Conservation (phyloP, 768 basidiomycete species). For the Exidia glandulosa region DNA sequence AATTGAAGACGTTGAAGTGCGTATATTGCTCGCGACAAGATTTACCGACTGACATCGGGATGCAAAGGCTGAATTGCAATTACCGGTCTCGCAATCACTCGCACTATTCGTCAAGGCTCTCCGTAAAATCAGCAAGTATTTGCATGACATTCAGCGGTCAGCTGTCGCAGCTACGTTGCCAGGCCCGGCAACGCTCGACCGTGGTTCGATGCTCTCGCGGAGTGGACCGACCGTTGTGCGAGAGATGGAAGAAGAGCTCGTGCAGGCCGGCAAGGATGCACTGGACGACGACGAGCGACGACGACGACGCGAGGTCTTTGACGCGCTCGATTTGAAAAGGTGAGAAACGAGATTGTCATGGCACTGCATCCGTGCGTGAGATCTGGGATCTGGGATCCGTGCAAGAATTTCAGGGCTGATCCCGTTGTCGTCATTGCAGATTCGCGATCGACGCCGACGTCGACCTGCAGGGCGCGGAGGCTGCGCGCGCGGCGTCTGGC, state of each 20-base stretch:
- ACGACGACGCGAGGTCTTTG: conserved; percentile 79
- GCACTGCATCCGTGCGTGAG: conserved; percentile 3
- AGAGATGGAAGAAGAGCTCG: conserved; percentile 53
- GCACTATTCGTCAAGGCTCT: conserved; percentile 88
- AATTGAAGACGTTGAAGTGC: conserved; percentile 81
- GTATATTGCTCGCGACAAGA: conserved; percentile 8
- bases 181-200: conserved; percentile 17
- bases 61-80: conserved; percentile 62
- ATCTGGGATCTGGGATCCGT: not conserved
- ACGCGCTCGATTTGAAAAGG: conserved; percentile 79
- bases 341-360: conserved; percentile 31
- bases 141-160: conserved; percentile 73
- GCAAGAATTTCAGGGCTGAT: not conserved
- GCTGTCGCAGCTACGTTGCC: conserved; percentile 59
- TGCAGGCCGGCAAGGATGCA: conserved; percentile 65
- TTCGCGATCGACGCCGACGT: conserved; percentile 53
- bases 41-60: not conserved
- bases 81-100: conserved; percentile 78
- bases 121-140: conserved; percentile 65
- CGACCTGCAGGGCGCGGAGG: conserved; percentile 58
- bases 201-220: conserved; percentile 16
- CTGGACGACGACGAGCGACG: conserved; percentile 32
- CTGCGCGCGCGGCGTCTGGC: conserved; percentile 33
- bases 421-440: conserved; percentile 10
- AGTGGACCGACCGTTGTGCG: conserved; percentile 27